A percentile compares a stretch with the other conserved stretches of the same genome.
phyloP scores from a whole-genome alignment of 371 early-diverging fungal genomes.

The Mucor piriformis region DNA sequence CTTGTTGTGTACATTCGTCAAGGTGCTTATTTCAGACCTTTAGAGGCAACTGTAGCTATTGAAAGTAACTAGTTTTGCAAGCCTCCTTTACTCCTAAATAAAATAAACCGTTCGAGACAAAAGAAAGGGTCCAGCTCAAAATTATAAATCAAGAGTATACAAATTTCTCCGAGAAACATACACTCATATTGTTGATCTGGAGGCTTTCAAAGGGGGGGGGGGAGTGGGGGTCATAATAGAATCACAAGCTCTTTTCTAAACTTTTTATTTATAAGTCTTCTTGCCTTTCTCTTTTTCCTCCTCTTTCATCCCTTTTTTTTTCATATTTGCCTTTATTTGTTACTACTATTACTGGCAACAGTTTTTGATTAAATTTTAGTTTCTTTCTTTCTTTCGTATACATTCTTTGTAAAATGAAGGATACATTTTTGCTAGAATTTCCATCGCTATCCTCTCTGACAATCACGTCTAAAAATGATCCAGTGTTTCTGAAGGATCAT shows the following conservation, averaged over 20 bases:
- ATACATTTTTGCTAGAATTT: slow-evolving; percentile 8
- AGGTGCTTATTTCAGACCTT: slow-evolving; percentile 41
- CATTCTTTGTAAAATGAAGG: slow-evolving; percentile 17
- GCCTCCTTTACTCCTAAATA: not conserved
- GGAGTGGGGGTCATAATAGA: slow-evolving; percentile 1
- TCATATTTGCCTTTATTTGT: no score
- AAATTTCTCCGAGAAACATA: slow-evolving; percentile 8
- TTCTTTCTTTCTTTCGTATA: not conserved
- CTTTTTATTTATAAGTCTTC: slow-evolving; percentile 2
- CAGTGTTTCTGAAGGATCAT: slow-evolving; percentile 3
- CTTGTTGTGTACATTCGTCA: slow-evolving; percentile 41
- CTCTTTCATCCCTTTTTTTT: slow-evolving; percentile 10
- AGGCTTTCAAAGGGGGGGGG: slow-evolving; percentile 4
- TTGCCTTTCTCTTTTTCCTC: slow-evolving; percentile 15
- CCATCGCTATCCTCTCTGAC: slow-evolving; percentile 22
- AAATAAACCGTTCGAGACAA: no score
- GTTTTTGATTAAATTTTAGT: not conserved
- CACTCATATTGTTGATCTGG: not conserved
- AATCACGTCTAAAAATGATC: slow-evolving; percentile 21
- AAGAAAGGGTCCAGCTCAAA: no score
- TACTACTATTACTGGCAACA: not conserved
- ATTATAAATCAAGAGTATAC: not conserved
- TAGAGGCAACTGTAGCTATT: slow-evolving; percentile 40
- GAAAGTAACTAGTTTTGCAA: slow-evolving; percentile 34
- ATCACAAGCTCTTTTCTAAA: slow-evolving; percentile 17